Evolutionary conservation across 2,329 filamentous ascomycete genomes (phyloP).

Genomic region (Hypoxylon sp.): DNA sequence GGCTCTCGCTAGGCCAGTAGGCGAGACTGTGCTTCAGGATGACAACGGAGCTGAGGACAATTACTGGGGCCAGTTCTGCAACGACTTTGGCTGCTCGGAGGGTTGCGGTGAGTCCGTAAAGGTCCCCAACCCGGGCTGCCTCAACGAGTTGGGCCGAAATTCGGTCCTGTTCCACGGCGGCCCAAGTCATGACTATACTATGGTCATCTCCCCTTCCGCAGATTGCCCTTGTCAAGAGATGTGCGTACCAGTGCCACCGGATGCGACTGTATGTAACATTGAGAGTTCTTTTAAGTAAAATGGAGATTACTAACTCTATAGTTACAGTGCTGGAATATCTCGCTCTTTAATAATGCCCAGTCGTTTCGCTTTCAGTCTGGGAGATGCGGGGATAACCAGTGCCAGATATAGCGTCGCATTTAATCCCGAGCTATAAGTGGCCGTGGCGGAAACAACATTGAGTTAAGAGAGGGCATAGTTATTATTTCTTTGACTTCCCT

Average conservation of each 20-base stretch:
- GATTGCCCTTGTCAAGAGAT: conserved; percentile 15
- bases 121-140: conserved; percentile 17
- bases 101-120: conserved; percentile 12
- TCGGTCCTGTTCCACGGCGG: conserved; percentile 14
- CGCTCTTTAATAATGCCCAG: background rate
- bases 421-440: background rate
- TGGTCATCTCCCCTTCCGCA: conserved; percentile 8
- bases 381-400: conserved; percentile 5
- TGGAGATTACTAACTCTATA: background rate
- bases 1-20: background rate
- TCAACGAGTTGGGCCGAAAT: conserved; percentile 18
- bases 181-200: background rate
- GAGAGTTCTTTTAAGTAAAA: background rate
- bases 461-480: background rate
- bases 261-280: background rate
- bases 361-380: conserved; percentile 15
- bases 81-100: conserved; percentile 8
- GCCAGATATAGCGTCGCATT: background rate
- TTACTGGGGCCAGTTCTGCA: conserved; percentile 23
- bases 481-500: background rate
- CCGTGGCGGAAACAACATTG: background rate
- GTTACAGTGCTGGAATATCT: conserved; percentile 18
- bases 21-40: background rate
- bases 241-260: background rate
- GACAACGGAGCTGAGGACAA: background rate